Evolutionary conservation across 106 monocot species (phyloP).

Genomic region (Dendrobium chrysotoxum): DNA sequence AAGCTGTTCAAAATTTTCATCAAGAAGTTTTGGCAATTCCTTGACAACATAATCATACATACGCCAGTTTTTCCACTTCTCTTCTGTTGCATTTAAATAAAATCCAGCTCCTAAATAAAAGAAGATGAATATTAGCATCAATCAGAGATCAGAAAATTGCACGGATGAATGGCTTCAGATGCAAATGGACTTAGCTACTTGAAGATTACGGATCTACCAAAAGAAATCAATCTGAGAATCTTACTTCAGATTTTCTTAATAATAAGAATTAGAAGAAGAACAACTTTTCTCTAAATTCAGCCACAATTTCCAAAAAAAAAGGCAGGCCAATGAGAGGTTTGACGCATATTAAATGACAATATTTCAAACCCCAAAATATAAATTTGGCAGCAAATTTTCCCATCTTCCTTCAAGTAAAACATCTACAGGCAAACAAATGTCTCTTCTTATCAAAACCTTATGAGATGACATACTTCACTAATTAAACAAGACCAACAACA

Average conservation of each 20-base stretch:
- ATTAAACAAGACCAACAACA: not conserved
- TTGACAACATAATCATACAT: slow-evolving; percentile 97
- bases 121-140: not conserved
- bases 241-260: not conserved
- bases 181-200: not conserved
- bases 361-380: not conserved
- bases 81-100: slow-evolving; percentile 83
- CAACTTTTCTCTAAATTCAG: not conserved
- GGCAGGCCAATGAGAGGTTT: too few relatives aligned
- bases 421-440: not conserved
- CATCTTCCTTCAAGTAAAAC: not conserved
- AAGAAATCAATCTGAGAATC: not conserved
- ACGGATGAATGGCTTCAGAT: not conserved
- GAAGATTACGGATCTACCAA: not conserved
- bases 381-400: not conserved
- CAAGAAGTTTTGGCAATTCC: slow-evolving; percentile 76
- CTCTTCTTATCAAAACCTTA: not conserved
- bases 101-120: slow-evolving; percentile 73
- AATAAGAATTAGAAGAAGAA: not conserved
- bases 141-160: not conserved
- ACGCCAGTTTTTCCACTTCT: slow-evolving; percentile 96
- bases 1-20: slow-evolving; percentile 77
- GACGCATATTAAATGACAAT: not conserved
- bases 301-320: too few relatives aligned
- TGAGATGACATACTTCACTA: not conserved